Evolutionary conservation across 257 asterid genomes (phyloP), one percentile per base, ranked within the genome.

Genomic region (Gentiana dahurica): DNA sequence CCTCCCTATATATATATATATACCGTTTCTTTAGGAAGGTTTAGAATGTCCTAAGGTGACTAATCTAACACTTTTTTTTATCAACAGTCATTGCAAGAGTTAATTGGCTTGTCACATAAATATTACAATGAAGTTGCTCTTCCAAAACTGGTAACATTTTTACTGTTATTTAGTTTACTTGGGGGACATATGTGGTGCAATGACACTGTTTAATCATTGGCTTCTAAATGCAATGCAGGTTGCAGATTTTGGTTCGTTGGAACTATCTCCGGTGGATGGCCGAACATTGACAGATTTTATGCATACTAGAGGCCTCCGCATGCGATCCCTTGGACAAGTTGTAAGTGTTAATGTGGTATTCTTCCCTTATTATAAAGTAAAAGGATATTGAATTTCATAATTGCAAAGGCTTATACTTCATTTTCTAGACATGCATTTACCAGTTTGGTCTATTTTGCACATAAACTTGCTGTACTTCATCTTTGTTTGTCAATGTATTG

Each of bases 261-360:
- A 90, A 72, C 94, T 90, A 59, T 90, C 98, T 39, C 98, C 98
- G 24, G 96, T 91, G 49, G 98, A 91, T 73, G 98, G 98, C 38
- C 87, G 96, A 48, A 91, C 98, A 39, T 69, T 91, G 74, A 91
- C 98, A 52, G 98, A 91, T 70, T 91, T 91, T 79, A 91, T 91
- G 98, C 98, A 91, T 62, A 91, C 96, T 39, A 85, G 98, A 77
- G 98, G 98, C 73, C 93, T 91, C 54, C 86, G 93, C 68, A 91
- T 91, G 96, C 95, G 92, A 59, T 91, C 98, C 41, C 94, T 91
- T 67, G 98, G 98, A 67, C 89, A 87, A 82, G 94, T 90, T 65
- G 98, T 87, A 81, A 69, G 98, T 79, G 63, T 60, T 63, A 59
- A 44, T 38, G 0, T 64, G 49, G 51, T 67, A 34, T 55, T 54